phyloP scores from a whole-genome alignment of 768 basidiomycete genomes.

The Boletus tylopilopsis region DNA sequence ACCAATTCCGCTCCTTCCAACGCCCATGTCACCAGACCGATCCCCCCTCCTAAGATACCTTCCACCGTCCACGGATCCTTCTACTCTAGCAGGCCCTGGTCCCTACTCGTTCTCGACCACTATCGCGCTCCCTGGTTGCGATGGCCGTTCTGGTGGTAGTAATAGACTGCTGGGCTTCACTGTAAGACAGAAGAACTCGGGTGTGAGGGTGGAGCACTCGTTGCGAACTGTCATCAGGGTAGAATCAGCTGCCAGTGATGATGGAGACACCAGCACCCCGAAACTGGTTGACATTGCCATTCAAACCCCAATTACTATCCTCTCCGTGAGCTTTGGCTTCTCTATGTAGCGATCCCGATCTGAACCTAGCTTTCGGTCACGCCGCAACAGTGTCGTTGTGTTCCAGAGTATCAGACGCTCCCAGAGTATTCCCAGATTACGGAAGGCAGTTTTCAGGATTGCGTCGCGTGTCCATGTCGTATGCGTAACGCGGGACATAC shows the following conservation, averaged over 20 bases:
- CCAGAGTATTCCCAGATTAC: conserved; percentile 62
- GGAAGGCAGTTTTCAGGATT: conserved; percentile 6
- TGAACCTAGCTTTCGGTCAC: not conserved
- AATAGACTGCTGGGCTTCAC: conserved; percentile 58
- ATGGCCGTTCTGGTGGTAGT: not conserved
- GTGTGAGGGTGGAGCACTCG: conserved; percentile 69
- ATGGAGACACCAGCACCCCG: conserved; percentile 61
- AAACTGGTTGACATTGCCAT: conserved; percentile 85
- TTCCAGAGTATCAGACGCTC: conserved; percentile 73
- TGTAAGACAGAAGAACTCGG: conserved; percentile 61
- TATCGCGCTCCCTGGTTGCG: conserved; percentile 20
- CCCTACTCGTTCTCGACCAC: conserved; percentile 18
- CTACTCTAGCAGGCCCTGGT: conserved; percentile 24
- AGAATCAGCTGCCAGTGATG: conserved; percentile 64
- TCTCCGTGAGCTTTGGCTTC: conserved; percentile 59
- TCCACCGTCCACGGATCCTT: conserved; percentile 16
- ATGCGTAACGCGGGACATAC: not conserved
- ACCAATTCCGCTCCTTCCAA: conserved; percentile 25
- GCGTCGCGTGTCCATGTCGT: conserved; percentile 44
- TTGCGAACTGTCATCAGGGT: conserved; percentile 83
- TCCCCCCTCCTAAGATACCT: conserved; percentile 23
- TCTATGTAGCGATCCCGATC: not conserved
- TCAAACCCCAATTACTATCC: conserved; percentile 81
- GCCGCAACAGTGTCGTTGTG: conserved; percentile 67
- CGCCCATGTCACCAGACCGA: conserved; percentile 28